Base-by-base conservation (phyloP, 176 grass and related monocot species). In the Guadua angustifolia region DNA sequence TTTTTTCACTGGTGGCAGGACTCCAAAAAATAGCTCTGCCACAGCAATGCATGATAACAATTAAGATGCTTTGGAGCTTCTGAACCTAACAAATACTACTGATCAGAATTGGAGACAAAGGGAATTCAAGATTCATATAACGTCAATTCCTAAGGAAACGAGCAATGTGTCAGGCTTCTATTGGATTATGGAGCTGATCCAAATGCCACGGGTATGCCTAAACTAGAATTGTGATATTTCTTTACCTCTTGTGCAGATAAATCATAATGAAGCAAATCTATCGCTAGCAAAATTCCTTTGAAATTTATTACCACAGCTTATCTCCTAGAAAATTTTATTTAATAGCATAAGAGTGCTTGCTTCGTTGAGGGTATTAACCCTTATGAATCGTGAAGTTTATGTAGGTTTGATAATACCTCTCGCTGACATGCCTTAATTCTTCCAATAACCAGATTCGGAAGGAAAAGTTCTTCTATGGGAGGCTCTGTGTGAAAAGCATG, bases 401-500 rank as follows among this genome's bases (percentile, higher is more conserved):
- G 39, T 67, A 25, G 78, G 39, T 79, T 88, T n/a, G 25, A 45
- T 53, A 62, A 50, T 74, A 25, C 39, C 19, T 43, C 63, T 36
- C 0, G 7, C 85, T 76, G 38, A 84, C 16, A 71, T 77, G 13
- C 61, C 39, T 69, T 47, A 47, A 70, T 62, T 73, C 7, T 79
- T 79, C 45, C 52, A 57, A 70, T 75, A 58, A 76, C 43, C 88
- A 99, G 96, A 99, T 68, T 84, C 77, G 1, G 91, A 94, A 45
- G 96, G 91, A 85, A 99, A 84, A 15, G 93, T 94, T 65, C 96
- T 93, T 0, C 79, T 99, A 39, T 93, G 96, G 93, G 96, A 95
- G 78, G 96, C 96, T 66, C 18, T 95, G 40, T 83, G 83, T 86
- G 87, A 77, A 13, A 92, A 82, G 61, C 91, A 95, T n/a, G 78